Conservation (phyloP, 2,329 filamentous ascomycete genomes). For the Fusarium secorum region DNA sequence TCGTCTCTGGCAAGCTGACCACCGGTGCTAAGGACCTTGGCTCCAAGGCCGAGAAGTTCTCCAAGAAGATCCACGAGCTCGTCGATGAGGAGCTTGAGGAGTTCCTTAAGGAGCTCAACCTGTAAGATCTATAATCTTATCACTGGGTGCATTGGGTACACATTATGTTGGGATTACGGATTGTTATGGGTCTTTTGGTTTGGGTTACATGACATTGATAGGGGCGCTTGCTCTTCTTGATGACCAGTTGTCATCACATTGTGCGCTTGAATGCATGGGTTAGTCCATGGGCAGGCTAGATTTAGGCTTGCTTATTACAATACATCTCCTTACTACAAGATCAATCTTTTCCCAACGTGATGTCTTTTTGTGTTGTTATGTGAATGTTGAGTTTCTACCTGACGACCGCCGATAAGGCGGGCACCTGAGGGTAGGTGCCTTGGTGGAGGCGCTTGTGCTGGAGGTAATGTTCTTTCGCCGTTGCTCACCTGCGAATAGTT, state of each 20-base stretch:
- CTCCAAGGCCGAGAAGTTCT: constrained; percentile 67
- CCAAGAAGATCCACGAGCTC: constrained; percentile 68
- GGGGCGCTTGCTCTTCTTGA: constrained; percentile 27
- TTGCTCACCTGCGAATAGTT: neutral
- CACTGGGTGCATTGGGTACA: constrained; percentile 39
- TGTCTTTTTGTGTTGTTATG: neutral
- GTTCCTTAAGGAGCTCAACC: constrained; percentile 62
- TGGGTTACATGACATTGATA: constrained; percentile 42
- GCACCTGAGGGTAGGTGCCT: neutral
- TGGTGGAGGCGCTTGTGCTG: neutral
- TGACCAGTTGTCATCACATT: constrained; percentile 28
- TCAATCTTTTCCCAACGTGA: neutral
- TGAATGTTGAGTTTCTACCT: neutral
- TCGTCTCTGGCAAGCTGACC: constrained; percentile 63
- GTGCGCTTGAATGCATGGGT: constrained; percentile 25
- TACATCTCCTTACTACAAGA: constrained; percentile 32
- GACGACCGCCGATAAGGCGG: neutral
- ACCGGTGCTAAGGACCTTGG: constrained; percentile 61
- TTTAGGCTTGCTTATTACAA: constrained; percentile 26
- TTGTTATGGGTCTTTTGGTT: constrained; percentile 36
- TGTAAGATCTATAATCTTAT: constrained; percentile 45
- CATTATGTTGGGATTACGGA: constrained; percentile 40
- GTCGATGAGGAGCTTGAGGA: constrained; percentile 68
- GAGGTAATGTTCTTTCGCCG: neutral
- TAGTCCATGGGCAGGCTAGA: constrained; percentile 10